phyloP scores from a whole-genome alignment of 345 rosid species.

The Mercurialis annua region DNA sequence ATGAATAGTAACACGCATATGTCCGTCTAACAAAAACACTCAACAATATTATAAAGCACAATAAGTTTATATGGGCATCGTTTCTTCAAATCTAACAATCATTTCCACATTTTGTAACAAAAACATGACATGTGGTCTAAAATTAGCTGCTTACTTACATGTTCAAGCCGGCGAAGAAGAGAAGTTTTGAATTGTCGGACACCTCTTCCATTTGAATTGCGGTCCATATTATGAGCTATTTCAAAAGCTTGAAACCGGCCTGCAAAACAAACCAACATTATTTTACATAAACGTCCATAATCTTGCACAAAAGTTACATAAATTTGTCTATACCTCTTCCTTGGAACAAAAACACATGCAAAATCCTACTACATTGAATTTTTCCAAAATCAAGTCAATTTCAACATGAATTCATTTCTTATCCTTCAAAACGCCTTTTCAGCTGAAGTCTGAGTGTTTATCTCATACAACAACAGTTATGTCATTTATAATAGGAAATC shows the following conservation, averaged over 20 bases:
- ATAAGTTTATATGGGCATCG: not conserved
- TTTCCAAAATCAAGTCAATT: too few species aligned
- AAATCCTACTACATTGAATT: too few species aligned
- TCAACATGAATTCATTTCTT: too few species aligned
- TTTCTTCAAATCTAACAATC: slow-evolving; percentile 5
- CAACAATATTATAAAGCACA: not conserved
- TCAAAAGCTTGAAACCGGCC: slow-evolving; percentile 89
- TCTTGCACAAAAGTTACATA: not conserved
- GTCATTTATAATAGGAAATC: too few species aligned
- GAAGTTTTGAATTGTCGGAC: slow-evolving; percentile 89
- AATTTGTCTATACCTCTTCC: too few species aligned
- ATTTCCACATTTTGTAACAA: not conserved
- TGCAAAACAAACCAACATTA: slow-evolving; percentile 26
- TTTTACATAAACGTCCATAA: slow-evolving; percentile 1
- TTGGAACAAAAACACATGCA: too few species aligned
- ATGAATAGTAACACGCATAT: not conserved
- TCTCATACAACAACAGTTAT: too few species aligned
- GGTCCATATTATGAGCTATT: slow-evolving; percentile 72
- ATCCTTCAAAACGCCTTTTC: too few species aligned
- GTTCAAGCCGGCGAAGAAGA: slow-evolving; percentile 86
- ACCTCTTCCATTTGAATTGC: slow-evolving; percentile 70
- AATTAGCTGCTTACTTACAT: slow-evolving; percentile 30
- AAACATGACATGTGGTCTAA: not conserved
- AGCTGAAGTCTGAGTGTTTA: too few species aligned
- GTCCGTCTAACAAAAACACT: not conserved